Evolutionary conservation across 1,139 yeast genomes (phyloP), one percentile per base, ranked within the genome.

Genomic region (Blastobotrys proliferans): DNA sequence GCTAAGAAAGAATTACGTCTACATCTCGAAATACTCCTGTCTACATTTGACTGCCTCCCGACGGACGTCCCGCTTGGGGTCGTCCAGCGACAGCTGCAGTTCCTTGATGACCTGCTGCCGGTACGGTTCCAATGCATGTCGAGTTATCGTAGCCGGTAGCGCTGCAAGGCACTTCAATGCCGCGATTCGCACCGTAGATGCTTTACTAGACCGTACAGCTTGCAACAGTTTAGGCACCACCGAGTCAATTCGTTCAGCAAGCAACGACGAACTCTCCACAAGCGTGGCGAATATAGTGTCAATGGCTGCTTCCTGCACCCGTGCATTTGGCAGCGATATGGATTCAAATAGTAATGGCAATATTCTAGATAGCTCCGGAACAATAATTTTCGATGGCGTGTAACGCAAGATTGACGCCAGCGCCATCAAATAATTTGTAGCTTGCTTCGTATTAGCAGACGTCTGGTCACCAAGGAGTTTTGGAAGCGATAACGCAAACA

Each of bases 11-110:
- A 4, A 25, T 25, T 13, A 6, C 20, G n/a, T 10, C 35, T 68
- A 69, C 45, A 75, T 54, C 52, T 83, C 94, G 60, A 67, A 84
- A 51, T 77, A 81, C 2, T 73, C 68, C 59, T 92, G 97, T 57
- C 96, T 76, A 41, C 92, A 78, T 53, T 83, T 86, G 43, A 83
- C 80, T 6, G 90, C 83, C 43, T 77, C 73, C 58, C 79, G 81
- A 55, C 98, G 75, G 2, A 92, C 86, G 4, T 63, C 66, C 61
- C 98, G 75, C 57, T 73, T 81, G 42, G 72, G 75, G 60, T 92
- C 97, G 52, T 85, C 95, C 51, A 92, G 67, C 1, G 75, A 80
- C 1, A 56, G 57, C 1, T 67, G 68, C 41, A 86, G 66, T 8
- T 69, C 71, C 20, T 56, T 62, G 35, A 86, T 68, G 6, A 85